A percentile compares a stretch with the other conserved stretches of the same genome.
Conservation (phyloP, 495 filamentous ascomycete genomes). For the Cercophora sp. region DNA sequence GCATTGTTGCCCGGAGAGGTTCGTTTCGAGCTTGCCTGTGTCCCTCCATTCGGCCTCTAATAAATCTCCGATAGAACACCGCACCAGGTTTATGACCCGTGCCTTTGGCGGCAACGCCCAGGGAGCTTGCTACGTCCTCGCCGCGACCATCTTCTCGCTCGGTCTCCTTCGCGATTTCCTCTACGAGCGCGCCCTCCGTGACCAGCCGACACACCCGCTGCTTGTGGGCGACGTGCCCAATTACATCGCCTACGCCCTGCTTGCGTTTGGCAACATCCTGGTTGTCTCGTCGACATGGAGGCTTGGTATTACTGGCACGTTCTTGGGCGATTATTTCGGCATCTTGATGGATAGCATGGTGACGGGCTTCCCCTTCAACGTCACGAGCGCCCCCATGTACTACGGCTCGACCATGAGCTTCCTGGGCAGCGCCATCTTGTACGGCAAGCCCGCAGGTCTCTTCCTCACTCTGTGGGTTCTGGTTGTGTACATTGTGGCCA, state of each 20-base stretch:
- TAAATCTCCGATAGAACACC: constrained; percentile 64
- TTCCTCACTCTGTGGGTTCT: constrained; percentile 72
- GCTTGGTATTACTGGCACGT: constrained; percentile 94
- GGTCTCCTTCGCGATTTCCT: constrained; percentile 80
- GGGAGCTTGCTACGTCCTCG: constrained; percentile 85
- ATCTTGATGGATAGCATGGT: constrained; percentile 95
- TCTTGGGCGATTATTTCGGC: constrained; percentile 96
- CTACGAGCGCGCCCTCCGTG: constrained; percentile 68
- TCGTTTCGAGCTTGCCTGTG: constrained; percentile 23
- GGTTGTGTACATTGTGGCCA: constrained; percentile 74
- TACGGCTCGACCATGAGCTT: constrained; percentile 91
- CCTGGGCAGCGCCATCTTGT: constrained; percentile 80
- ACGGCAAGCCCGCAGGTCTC: constrained; percentile 84
- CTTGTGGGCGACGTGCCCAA: constrained; percentile 51
- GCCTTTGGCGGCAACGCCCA: constrained; percentile 78
- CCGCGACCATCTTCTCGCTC: constrained; percentile 81
- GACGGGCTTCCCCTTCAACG: constrained; percentile 91
- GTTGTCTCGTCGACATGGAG: constrained; percentile 86
- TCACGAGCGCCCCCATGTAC: constrained; percentile 94
- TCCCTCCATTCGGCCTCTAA: constrained; percentile 5
- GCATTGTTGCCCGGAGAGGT: constrained; percentile 67
- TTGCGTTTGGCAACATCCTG: constrained; percentile 74
- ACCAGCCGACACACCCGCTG: constrained; percentile 70
- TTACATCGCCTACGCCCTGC: constrained; percentile 60
- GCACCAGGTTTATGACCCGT: constrained; percentile 79